Evolutionary conservation across 108 stramenopile genomes (phyloP), one percentile per base, ranked within the genome.

Genomic region (Asterionellopsis glacialis): DNA sequence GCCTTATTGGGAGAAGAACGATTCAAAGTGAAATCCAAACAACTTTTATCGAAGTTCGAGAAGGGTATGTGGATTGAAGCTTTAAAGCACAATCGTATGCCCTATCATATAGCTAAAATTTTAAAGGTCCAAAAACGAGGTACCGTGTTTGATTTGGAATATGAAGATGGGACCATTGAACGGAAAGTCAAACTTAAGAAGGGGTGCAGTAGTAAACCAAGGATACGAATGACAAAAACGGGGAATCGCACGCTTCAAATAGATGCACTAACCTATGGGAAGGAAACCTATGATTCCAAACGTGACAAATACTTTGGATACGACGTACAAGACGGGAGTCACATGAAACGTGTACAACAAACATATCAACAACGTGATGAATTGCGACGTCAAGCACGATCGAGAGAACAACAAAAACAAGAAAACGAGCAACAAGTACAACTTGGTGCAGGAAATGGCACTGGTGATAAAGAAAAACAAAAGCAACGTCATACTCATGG

Each of bases 301-400:
- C 78, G 97, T 44, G 97, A 97, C 70, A 61, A 78, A 15, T 97
- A 95, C 70, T 82, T 87, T 58, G 97, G 96, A 48, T 93, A 85
- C 24, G 93, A 95, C 59, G 73, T 64, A 1, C 76, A 87, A 11
- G 33, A 33, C 7, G 33, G 5, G 33, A 70, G 64, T 11, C 82
- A 90, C 61, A 84, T 73, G 45, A 68, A 81, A 26, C 69, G 65
- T 25, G 63, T 90, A 64, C 71, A 79, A 47, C 59, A 76, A 22
- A 77, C 65, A 51, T 86, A 77, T 71, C 48, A 67, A 16, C 67
- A 82, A 53, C 78, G 88, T 15, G 92, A 93, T 67, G 68, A 72
- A 41, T 51, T 94, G 27, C 69, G 91, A 41, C 68, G 72, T 54
- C 61, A 87, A 48, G 55, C 76, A 12, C 74, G 83, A 63, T 45